These are phyloP conservation scores for Sporothrix mexicana DNA, from an alignment of 2,329 filamentous ascomycete genomes.

Conservation along the genomic window DNA sequence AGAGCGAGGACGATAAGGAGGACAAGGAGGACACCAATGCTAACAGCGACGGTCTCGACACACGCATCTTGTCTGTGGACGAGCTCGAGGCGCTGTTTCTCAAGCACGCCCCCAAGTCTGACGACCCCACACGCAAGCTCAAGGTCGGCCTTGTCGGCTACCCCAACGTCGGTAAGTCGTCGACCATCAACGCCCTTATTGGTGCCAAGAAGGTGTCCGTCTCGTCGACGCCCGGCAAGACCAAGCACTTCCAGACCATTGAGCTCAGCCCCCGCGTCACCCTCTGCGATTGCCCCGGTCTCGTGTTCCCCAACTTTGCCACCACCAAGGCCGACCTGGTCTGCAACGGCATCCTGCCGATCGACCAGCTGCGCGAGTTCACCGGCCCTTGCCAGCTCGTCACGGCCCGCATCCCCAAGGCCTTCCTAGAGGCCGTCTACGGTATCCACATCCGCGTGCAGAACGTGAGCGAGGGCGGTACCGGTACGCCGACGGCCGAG, in stretches of 20 bases:
- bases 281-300: slow-evolving; percentile 96
- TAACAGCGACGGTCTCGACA: slow-evolving; percentile 60
- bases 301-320: slow-evolving; percentile 98
- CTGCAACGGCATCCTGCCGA: slow-evolving; percentile 91
- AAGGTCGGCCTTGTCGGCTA: slow-evolving; percentile 95
- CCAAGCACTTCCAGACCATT: slow-evolving; percentile 98
- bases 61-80: slow-evolving; percentile 86
- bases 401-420: slow-evolving; percentile 81
- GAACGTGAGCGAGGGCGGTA: slow-evolving; percentile 89
- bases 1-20: slow-evolving; percentile 48
- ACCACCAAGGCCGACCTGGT: slow-evolving; percentile 96
- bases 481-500: slow-evolving; percentile 79
- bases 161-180: slow-evolving; percentile 98
- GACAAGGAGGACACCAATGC: slow-evolving; percentile 1
- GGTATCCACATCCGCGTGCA: slow-evolving; percentile 86
- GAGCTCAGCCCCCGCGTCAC: slow-evolving; percentile 89
- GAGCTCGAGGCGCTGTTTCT: slow-evolving; percentile 91
- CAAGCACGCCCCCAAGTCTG: slow-evolving; percentile 64
- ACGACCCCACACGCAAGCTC: slow-evolving; percentile 67
- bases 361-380: slow-evolving; percentile 94
- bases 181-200: slow-evolving; percentile 98
- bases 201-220: slow-evolving; percentile 98
- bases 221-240: slow-evolving; percentile 96
- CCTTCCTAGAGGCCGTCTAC: slow-evolving; percentile 90
- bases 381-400: slow-evolving; percentile 85